Evolutionary conservation across 2,329 filamentous ascomycete genomes (phyloP).

Genomic region (Zymoseptoria pseudotritici): DNA sequence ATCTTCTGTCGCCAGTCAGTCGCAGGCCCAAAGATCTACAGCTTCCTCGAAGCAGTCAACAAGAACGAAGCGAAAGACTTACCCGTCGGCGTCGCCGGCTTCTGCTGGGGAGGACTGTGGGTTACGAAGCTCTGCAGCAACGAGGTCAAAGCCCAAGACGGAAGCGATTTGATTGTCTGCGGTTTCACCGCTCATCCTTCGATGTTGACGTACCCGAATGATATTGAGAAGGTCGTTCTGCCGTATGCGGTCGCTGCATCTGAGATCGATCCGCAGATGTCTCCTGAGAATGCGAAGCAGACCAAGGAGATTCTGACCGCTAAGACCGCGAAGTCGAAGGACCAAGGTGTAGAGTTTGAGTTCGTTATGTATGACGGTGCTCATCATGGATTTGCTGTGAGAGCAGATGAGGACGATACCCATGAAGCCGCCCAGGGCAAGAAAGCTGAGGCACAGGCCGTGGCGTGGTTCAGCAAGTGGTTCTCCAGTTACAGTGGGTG

Average conservation of each 20-base stretch:
- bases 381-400: constrained; percentile 32
- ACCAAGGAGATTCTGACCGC: constrained; percentile 27
- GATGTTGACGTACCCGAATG: constrained; percentile 26
- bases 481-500: constrained; percentile 17
- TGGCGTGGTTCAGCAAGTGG: constrained; percentile 32
- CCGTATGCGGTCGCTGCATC: constrained; percentile 31
- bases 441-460: constrained; percentile 33
- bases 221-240: constrained; percentile 28
- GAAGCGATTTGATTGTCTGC: constrained; percentile 26
- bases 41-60: constrained; percentile 25
- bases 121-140: constrained; percentile 29
- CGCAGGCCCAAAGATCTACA: constrained; percentile 22
- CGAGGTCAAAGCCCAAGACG: constrained; percentile 23
- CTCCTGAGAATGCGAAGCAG: constrained; percentile 26
- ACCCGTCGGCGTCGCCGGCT: constrained; percentile 28
- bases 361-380: constrained; percentile 32
- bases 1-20: constrained; percentile 17
- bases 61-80: constrained; percentile 23
- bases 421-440: constrained; percentile 28
- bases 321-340: constrained; percentile 29
- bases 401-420: constrained; percentile 29
- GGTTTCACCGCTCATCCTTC: constrained; percentile 33
- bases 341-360: constrained; percentile 30
- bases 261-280: constrained; percentile 25
- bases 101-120: constrained; percentile 31